phyloP scores from a whole-genome alignment of 179 eudicot genomes.

The Spergularia azorica region DNA sequence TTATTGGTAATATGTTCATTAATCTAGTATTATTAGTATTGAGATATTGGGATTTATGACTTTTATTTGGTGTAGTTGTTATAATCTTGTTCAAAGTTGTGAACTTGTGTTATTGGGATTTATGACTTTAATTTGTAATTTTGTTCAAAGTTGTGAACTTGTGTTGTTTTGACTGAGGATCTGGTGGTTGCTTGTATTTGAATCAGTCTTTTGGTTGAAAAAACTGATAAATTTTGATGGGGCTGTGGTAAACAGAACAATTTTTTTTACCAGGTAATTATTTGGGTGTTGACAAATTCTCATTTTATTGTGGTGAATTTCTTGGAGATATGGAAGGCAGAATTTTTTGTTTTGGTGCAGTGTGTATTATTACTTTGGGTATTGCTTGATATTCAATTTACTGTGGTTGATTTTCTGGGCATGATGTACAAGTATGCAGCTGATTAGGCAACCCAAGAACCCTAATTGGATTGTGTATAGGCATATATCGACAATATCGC shows the following conservation, averaged over 20 bases:
- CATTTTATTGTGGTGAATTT: not conserved
- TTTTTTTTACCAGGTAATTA: too few species aligned
- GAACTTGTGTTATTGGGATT: too few species aligned
- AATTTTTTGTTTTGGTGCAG: not conserved
- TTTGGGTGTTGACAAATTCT: too few species aligned
- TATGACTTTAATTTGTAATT: too few species aligned
- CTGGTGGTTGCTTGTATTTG: not conserved
- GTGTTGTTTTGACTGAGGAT: not conserved
- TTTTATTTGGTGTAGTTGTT: not conserved
- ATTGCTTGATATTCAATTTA: not conserved
- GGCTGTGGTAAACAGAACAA: too few species aligned
- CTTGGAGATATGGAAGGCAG: not conserved
- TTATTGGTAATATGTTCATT: too few species aligned
- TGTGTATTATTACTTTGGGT: not conserved
- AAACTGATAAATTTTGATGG: not conserved
- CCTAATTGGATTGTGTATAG: not conserved
- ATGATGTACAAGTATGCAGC: not conserved
- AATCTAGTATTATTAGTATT: too few species aligned
- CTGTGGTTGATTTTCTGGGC: not conserved
- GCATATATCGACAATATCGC: not conserved
- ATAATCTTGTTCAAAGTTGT: not conserved
- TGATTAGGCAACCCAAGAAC: not conserved
- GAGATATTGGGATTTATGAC: too few species aligned
- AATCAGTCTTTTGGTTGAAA: constrained; percentile 1
- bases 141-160: not conserved